These are phyloP conservation scores for Cryphonectria radicalis DNA, from an alignment of 2,329 filamentous ascomycete genomes.

Conservation along the genomic window DNA sequence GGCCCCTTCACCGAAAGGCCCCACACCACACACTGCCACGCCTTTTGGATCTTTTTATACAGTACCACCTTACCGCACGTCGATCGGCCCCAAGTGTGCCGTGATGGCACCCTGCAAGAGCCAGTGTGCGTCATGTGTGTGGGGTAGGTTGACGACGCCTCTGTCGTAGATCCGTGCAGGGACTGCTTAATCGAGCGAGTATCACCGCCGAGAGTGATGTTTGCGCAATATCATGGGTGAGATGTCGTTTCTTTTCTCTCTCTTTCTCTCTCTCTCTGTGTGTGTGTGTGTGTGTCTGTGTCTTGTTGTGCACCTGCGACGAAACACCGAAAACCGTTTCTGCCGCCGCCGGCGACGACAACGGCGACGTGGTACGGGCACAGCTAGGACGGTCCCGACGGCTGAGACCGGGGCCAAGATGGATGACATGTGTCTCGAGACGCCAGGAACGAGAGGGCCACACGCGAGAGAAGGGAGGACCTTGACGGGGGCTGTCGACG, in stretches of 20 bases:
- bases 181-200: background rate
- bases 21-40: background rate
- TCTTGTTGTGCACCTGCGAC: background rate
- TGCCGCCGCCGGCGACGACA: background rate
- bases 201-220: background rate
- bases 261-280: too few species aligned
- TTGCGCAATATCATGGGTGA: slow-evolving; percentile 11
- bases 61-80: background rate
- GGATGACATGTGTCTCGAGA: background rate
- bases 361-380: background rate
- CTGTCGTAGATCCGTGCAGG: slow-evolving; percentile 8
- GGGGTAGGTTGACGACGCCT: slow-evolving; percentile 28
- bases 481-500: background rate
- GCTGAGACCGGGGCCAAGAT: background rate
- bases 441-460: background rate
- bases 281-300: too few species aligned
- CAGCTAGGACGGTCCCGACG: background rate
- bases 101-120: slow-evolving; percentile 21
- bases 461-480: background rate
- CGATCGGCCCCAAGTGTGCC: slow-evolving; percentile 7
- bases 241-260: background rate
- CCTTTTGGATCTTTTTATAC: background rate
- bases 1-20: background rate
- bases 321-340: slow-evolving; percentile 4
- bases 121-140: slow-evolving; percentile 25